Base-by-base conservation (phyloP, 352 stramenopile species). In the Phytophthora tubulina region DNA sequence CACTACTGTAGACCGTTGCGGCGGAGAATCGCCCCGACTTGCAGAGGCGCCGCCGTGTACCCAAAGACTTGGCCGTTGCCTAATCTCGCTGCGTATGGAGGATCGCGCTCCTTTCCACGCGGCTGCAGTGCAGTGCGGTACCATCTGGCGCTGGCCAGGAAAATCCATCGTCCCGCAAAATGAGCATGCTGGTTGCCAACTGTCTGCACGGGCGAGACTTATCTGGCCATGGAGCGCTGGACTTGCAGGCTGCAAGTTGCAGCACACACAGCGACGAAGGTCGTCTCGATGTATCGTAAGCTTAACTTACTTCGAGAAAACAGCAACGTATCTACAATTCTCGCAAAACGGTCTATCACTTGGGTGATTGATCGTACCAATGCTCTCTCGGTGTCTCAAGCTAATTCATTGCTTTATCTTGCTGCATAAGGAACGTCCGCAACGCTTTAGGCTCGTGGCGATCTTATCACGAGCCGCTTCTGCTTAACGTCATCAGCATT, bases 51-150 rank as follows among this genome's bases (percentile, higher is more conserved):
- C 48, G 30, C 27, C 17, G 39, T 46, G 61, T 39, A 70, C 62
- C 62, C 42, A 69, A 63, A 70, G 44, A 54, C 57, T 21, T 42
- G 15, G 32, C 32, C 32, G 46, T 70, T 70, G 63, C 48, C 60
- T 66, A 56, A 65, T 61, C 44, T 49, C 32, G 58, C 21, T 15
- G 21, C 21, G n/a, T 57, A 32, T 42, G 33, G 57, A 44, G 31
- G n/a, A 48, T 56, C 17, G n/a, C 7, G 57, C n/a, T 49, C 36
- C 36, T 46, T 46, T 46, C 41, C 41, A 46, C 14, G 14, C 41
- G 14, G 15, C 21, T 46, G 41, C 57, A 27, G 17, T 6, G 13
- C 48, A 27, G 21, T 8, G 32, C 31, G 39, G 10, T 7, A 44
- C n/a, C 59, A 60, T 30, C 48, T 56, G 58, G 2, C n/a, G 27